These are phyloP conservation scores for Arthrobotrys sphaeroides DNA, from an alignment of 2,329 filamentous ascomycete species.

Conservation along the genomic window DNA sequence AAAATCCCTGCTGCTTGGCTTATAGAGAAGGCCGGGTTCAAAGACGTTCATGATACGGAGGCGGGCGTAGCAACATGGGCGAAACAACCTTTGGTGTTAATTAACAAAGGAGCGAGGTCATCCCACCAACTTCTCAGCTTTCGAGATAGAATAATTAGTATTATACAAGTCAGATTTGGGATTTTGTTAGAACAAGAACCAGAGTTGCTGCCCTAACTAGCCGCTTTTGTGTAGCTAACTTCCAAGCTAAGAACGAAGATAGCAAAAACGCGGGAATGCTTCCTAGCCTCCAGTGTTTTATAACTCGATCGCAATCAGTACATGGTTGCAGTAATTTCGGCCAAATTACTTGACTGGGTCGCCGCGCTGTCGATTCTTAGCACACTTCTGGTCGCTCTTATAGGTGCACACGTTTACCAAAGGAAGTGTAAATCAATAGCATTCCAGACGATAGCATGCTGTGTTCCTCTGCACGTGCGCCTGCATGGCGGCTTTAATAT, in stretches of 20 bases:
- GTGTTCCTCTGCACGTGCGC: too few relatives aligned
- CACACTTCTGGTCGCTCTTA: too few relatives aligned
- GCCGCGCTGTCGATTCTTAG: too few relatives aligned
- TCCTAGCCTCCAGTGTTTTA: not conserved
- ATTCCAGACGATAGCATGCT: too few relatives aligned
- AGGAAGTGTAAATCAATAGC: too few relatives aligned
- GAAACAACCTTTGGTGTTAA: constrained; percentile 21
- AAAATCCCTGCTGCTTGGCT: constrained; percentile 31
- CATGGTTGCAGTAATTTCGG: too few relatives aligned
- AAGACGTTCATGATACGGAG: constrained; percentile 16
- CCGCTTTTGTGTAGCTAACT: not conserved
- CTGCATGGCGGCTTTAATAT: too few relatives aligned
- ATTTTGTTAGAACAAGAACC: constrained; percentile 20
- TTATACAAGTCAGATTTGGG: not conserved
- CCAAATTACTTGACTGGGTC: too few relatives aligned
- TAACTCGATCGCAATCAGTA: too few relatives aligned
- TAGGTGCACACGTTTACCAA: too few relatives aligned
- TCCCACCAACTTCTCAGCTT: constrained; percentile 3
- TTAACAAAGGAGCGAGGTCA: constrained; percentile 1
- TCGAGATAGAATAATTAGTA: not conserved
- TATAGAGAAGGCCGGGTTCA: constrained; percentile 16
- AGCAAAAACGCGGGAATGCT: not conserved
- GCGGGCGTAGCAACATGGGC: constrained; percentile 24
- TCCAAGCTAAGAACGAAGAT: not conserved
- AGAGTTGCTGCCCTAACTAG: not conserved